Conservation (phyloP, 352 stramenopile genomes). For the Globisporangium nagaii region DNA sequence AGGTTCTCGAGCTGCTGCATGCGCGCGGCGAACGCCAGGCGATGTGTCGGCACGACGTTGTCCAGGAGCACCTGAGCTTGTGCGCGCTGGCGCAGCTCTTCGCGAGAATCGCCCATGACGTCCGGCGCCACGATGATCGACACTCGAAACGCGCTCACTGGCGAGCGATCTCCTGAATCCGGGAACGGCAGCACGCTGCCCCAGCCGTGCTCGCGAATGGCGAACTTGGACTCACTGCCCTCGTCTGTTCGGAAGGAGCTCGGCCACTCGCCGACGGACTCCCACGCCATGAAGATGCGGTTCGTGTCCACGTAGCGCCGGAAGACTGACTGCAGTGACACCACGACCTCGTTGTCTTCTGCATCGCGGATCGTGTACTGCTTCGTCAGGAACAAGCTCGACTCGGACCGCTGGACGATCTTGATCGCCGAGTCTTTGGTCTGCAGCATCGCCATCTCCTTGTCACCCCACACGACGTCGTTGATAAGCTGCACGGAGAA, state of each 20-base stretch:
- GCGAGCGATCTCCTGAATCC: background rate
- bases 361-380: background rate
- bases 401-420: background rate
- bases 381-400: conserved; percentile 3
- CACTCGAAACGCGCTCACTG: background rate
- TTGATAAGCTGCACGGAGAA: background rate
- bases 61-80: background rate
- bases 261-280: conserved; percentile 7
- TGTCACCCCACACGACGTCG: background rate
- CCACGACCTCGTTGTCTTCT: background rate
- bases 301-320: background rate
- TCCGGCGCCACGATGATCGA: conserved; percentile 1
- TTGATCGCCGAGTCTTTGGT: background rate
- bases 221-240: background rate
- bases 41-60: background rate
- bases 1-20: conserved; percentile 1
- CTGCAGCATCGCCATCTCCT: background rate
- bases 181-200: background rate
- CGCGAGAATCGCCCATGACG: background rate
- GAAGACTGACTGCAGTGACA: background rate
- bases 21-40: background rate
- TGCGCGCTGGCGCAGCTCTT: background rate
- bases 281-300: conserved; percentile 1
- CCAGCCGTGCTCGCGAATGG: conserved; percentile 3
- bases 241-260: background rate